Base-by-base conservation (phyloP, 768 basidiomycete species). In the Lactifluus rugatus region DNA sequence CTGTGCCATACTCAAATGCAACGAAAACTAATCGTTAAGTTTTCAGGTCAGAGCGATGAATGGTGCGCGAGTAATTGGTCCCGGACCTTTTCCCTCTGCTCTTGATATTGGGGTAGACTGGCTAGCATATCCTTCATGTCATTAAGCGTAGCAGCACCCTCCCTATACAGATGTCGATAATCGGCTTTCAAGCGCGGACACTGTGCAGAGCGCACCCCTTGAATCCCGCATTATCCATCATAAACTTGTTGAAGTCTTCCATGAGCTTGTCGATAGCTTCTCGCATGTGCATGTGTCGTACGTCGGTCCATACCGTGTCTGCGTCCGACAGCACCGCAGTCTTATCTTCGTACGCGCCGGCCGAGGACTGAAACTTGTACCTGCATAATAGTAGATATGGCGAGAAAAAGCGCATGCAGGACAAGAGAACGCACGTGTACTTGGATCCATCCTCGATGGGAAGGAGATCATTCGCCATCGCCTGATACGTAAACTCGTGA, bases 71-170 rank as follows among this genome's bases (percentile, higher is more conserved):
- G 17, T 6, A n/a, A 13, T 39, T 16, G 23, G 19, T 14, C 5
- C 7, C 71, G 19, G 37, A 87, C 93, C 82, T 93, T 93, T 70
- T 99, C 94, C 56, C 95, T 81, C 64, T 92, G 89, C 62, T 96
- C 93, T 72, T 94, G 89, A 65, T 89, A 96, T 71, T 96, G 92
- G 2, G 94, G 93, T 60, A 99, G 70, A 67, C 77, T 91, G 32
- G 96, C 96, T 34, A 99, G 77, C 95, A 98, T 96, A 67, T 99
- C 96, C 71, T 96, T 97, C 90, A 99, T 94, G 72, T 97, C 95
- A 66, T 93, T 95, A 48, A 99, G 70, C 65, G 82, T 93, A 48
- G 89, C 87, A 9, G 88, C 89, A 45, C 87, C 84, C 65, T 90
- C 83, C 26, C 87, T 86, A 56, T 25, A 57, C 50, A 47, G 60